Base-by-base conservation (phyloP, 306 rosid species). In the Quercus wislizeni region DNA sequence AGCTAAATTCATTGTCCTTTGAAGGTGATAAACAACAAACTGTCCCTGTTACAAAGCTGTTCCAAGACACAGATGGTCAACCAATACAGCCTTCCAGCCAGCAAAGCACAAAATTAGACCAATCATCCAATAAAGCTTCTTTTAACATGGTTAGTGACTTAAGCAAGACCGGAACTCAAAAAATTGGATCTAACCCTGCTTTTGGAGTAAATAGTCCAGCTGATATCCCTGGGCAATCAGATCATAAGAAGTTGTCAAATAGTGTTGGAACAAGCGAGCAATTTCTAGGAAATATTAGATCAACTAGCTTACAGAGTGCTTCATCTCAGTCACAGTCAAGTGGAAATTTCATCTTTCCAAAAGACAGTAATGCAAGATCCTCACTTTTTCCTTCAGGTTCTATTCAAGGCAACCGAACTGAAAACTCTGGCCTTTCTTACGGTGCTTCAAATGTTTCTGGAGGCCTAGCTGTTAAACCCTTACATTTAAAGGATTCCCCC, bases 321-420 rank as follows among this genome's bases (percentile, higher is more conserved):
- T 69, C 82, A 25, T 84, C 89, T 78, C 86, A 65, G 83, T 85
- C 25, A 55, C 58, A 71, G 63, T 71, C 89, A 28, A 83, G 89
- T 69, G 84, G 80, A 74, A 75, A 77, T 57, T 51, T 82, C 57
- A 43, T 82, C 19, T 59, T 80, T 52, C 76, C 84, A 2, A 75
- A 80, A 33, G 81, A 76, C 71, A 72, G 76, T 56, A 78, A 78
- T 21, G 63, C 87, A 55, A 57, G 55, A 46, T 73, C 87, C 58
- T 70, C 87, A 55, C 30, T 73, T 79, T 62, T 83, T 51, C 74
- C 86, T 59, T 84, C 91, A 59, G 86, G 78, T 51, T 31, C 64
- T 69, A 63, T 74, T 79, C 80, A 69, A 71, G 81, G 80, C 59
- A 77, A 71, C 30, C 78, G 79, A 72, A 74, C 84, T 78, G 85